These are phyloP conservation scores for Ascoidea asiatica DNA, from an alignment of 805 yeast species.

Conservation along the genomic window DNA sequence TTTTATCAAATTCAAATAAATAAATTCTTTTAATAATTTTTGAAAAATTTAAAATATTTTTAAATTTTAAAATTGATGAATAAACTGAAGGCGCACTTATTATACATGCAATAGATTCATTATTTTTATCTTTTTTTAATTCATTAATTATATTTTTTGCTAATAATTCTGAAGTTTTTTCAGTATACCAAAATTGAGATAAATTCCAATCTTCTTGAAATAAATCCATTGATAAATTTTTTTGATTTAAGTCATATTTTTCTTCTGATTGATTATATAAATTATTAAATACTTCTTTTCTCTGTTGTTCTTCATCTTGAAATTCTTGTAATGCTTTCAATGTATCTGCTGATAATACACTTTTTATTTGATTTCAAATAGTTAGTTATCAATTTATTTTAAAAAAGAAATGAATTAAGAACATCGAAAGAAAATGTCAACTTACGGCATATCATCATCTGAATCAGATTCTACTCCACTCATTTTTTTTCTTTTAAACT, in stretches of 20 bases:
- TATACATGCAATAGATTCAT: conserved; percentile 55
- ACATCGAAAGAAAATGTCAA: background rate
- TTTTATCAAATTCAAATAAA: conserved; percentile 63
- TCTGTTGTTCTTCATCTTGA: conserved; percentile 43
- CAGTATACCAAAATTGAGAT: conserved; percentile 85
- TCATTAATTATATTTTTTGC: too few relatives aligned
- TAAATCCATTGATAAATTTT: conserved; percentile 44
- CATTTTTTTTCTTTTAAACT: too few relatives aligned
- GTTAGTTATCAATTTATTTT: background rate
- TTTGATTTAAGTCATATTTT: conserved; percentile 16
- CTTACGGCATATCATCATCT: background rate
- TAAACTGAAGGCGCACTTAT: conserved; percentile 89
- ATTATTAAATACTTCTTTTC: conserved; percentile 40
- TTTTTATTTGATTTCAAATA: background rate
- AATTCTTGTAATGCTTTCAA: conserved; percentile 51
- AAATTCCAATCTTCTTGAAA: conserved; percentile 91
- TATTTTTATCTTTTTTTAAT: conserved; percentile 63
- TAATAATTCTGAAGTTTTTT: conserved; percentile 52
- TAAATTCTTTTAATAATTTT: conserved; percentile 47
- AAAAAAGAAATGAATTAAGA: background rate
- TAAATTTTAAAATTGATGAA: conserved; percentile 53
- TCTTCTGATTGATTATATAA: conserved; percentile 41
- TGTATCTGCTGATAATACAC: conserved; percentile 26
- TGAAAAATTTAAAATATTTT: conserved; percentile 24
- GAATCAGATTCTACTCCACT: too few relatives aligned